Percentiles rank a stretch among this genome's conserved stretches.
Conservation (phyloP, 140 eudicot genomes). For the Oenanthe javanica region DNA sequence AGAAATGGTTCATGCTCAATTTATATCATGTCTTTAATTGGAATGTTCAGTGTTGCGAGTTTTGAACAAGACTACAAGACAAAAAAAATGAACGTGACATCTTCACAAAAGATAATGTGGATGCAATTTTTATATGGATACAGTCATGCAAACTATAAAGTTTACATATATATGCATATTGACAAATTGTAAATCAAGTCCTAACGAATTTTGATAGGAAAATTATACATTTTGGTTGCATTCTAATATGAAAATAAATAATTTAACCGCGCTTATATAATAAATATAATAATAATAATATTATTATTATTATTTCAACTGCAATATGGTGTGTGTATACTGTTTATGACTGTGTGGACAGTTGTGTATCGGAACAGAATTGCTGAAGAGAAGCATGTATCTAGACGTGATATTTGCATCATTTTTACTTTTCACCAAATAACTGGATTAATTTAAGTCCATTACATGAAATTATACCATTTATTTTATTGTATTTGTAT, state of each 20-base stretch:
- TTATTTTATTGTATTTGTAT: too few species aligned
- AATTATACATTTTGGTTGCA: too few species aligned
- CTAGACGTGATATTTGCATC: slow-evolving; percentile 4
- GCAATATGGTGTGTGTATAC: too few species aligned
- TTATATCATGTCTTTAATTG: not conserved
- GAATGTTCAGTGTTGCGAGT: not conserved
- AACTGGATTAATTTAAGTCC: too few species aligned
- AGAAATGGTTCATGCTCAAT: not conserved
- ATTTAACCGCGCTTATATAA: too few species aligned
- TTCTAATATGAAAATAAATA: too few species aligned
- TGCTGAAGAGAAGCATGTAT: not conserved
- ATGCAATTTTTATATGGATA: not conserved
- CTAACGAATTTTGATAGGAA: too few species aligned
- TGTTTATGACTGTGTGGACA: not conserved
- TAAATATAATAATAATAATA: too few species aligned
- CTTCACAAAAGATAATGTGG: not conserved
- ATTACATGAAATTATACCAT: too few species aligned
- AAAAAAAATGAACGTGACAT: not conserved
- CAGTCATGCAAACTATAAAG: not conserved
- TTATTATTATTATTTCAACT: too few species aligned
- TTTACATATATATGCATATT: not conserved
- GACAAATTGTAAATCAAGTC: not conserved
- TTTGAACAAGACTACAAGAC: not conserved
- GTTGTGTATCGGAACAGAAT: slow-evolving; percentile 1
- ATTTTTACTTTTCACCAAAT: not conserved